Evolutionary conservation across 257 asterid genomes (phyloP).

Genomic region (Penstemon eatonii): DNA sequence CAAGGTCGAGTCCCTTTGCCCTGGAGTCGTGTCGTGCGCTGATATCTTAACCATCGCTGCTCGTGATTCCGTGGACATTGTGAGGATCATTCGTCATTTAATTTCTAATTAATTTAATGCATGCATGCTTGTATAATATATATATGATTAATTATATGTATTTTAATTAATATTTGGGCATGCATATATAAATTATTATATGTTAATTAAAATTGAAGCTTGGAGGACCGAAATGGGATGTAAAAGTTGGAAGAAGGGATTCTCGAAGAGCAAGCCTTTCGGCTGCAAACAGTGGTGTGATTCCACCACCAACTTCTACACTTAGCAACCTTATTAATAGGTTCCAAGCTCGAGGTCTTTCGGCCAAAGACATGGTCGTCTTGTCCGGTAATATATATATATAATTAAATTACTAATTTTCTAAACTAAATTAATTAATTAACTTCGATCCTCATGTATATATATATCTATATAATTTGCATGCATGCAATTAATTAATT

Average conservation of each 20-base stretch:
- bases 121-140: not conserved
- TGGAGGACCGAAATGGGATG: constrained; percentile 58
- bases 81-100: constrained; percentile 22
- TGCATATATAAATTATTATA: no score
- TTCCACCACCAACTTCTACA: constrained; percentile 47
- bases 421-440: no score
- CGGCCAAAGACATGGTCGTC: constrained; percentile 53
- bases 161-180: no score
- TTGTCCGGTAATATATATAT: constrained; percentile 43
- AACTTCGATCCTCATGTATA: no score
- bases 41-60: constrained; percentile 64
- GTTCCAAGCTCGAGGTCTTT: constrained; percentile 39
- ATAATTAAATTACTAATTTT: no score
- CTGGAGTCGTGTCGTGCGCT: constrained; percentile 57
- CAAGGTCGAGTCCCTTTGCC: constrained; percentile 45
- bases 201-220: constrained; percentile 39
- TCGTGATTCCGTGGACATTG: constrained; percentile 47
- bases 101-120: no score
- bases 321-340: constrained; percentile 38
- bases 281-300: constrained; percentile 41
- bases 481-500: no score
- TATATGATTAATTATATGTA: not conserved
- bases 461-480: no score
- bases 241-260: constrained; percentile 55
- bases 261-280: constrained; percentile 45